Conservation (phyloP, 768 basidiomycete genomes). For the Lepiota subincarnata region DNA sequence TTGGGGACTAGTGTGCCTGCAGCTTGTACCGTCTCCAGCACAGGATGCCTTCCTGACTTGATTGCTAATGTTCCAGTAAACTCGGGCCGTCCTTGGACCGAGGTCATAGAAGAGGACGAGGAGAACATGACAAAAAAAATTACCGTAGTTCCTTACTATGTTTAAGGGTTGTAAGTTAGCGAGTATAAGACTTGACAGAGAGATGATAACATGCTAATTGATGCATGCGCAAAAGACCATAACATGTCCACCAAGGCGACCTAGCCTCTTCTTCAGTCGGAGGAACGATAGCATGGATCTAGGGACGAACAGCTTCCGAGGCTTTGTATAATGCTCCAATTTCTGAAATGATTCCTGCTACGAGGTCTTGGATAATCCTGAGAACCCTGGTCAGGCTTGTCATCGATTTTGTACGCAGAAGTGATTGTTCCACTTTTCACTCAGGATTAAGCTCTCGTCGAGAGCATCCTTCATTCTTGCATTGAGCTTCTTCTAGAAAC, state of each 20-base stretch:
- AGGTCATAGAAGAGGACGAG: not conserved
- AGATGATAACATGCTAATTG: constrained; percentile 58
- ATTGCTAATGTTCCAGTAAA: constrained; percentile 88
- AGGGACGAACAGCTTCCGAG: constrained; percentile 69
- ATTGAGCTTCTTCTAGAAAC: constrained; percentile 75
- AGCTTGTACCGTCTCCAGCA: constrained; percentile 70
- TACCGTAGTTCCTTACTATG: constrained; percentile 47
- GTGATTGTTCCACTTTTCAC: constrained; percentile 55
- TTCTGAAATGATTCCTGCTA: constrained; percentile 61
- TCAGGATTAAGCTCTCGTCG: constrained; percentile 85
- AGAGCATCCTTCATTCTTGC: constrained; percentile 86
- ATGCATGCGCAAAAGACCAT: constrained; percentile 80
- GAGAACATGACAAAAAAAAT: not conserved
- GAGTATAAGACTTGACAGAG: not conserved
- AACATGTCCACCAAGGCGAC: constrained; percentile 88
- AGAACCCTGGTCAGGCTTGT: not conserved
- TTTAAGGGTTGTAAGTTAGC: not conserved
- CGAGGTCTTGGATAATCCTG: constrained; percentile 79
- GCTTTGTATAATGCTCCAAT: constrained; percentile 85
- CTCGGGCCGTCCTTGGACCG: constrained; percentile 73
- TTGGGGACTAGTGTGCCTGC: constrained; percentile 77
- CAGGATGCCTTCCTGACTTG: constrained; percentile 84
- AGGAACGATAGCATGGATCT: not conserved
- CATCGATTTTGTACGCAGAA: not conserved
- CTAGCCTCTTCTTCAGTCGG: constrained; percentile 29